These are phyloP conservation scores for Dryadomyces quercivorus DNA, from an alignment of 2,329 filamentous ascomycete genomes.

Conservation along the genomic window DNA sequence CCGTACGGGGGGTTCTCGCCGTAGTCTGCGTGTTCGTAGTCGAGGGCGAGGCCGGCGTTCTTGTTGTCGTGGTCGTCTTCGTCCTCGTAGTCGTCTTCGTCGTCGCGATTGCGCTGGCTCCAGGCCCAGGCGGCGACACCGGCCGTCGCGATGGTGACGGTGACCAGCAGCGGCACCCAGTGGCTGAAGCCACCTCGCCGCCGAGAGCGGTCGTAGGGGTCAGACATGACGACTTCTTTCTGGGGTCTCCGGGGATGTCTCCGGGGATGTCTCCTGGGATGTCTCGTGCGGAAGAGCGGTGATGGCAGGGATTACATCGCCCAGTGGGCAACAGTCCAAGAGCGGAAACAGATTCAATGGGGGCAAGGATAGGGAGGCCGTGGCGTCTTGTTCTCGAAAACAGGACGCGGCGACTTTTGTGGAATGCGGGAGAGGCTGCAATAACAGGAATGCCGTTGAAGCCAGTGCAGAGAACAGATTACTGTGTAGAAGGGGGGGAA, in stretches of 20 bases:
- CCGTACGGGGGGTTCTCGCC: constrained; percentile 35
- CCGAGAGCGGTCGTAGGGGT: constrained; percentile 45
- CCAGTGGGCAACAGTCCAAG: background rate
- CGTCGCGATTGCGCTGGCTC: constrained; percentile 71
- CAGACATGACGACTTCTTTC: constrained; percentile 41
- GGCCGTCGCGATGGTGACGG: constrained; percentile 75
- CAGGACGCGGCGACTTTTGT: background rate
- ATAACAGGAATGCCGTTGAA: background rate
- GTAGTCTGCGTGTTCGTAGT: constrained; percentile 35
- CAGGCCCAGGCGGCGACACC: constrained; percentile 86
- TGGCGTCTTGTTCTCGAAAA: no score
- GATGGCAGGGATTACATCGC: background rate
- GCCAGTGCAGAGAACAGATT: no score
- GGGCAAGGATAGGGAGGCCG: no score
- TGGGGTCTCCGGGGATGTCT: no score
- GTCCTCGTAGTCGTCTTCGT: constrained; percentile 51
- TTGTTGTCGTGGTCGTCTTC: constrained; percentile 20
- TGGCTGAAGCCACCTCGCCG: constrained; percentile 59
- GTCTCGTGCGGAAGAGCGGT: background rate
- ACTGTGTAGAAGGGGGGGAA: no score
- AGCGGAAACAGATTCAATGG: background rate
- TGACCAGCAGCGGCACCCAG: constrained; percentile 81
- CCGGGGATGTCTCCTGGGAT: no score
- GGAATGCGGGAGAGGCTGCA: background rate
- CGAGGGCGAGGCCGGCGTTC: constrained; percentile 16